These are phyloP conservation scores for Paramecium tetraurelia DNA, from an alignment of 73 alveolate genomes.

Conservation along the genomic window DNA sequence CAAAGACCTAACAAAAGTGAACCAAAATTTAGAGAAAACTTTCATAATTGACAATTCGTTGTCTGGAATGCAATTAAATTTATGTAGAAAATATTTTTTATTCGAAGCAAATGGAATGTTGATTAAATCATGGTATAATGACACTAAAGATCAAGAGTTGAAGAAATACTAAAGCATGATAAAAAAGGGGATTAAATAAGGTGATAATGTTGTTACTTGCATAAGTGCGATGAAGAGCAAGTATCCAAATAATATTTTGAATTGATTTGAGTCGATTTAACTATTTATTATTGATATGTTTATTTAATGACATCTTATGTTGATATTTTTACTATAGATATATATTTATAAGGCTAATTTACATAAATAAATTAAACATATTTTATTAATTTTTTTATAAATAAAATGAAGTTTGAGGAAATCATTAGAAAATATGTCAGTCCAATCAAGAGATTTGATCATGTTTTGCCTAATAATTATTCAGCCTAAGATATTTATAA, in stretches of 20 bases:
- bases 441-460: slow-evolving; percentile 5
- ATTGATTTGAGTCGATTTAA: neutral
- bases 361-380: neutral
- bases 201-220: neutral
- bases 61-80: slow-evolving; percentile 3
- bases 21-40: neutral
- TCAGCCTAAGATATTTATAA: slow-evolving; percentile 33
- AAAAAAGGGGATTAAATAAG: neutral
- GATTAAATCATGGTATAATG: slow-evolving; percentile 55
- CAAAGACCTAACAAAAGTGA: slow-evolving; percentile 16
- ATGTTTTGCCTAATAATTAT: neutral
- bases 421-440: slow-evolving; percentile 26
- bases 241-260: slow-evolving; percentile 2
- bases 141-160: slow-evolving; percentile 43
- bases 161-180: neutral
- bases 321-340: neutral
- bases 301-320: neutral
- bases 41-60: slow-evolving; percentile 19
- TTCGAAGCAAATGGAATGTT: slow-evolving; percentile 4
- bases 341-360: neutral
- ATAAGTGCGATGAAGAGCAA: neutral
- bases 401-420: slow-evolving; percentile 20
- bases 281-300: neutral
- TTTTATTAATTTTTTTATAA: neutral
- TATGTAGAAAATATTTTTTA: neutral